Base-by-base conservation (phyloP, 345 rosid species). In the Physaria fendleri region DNA sequence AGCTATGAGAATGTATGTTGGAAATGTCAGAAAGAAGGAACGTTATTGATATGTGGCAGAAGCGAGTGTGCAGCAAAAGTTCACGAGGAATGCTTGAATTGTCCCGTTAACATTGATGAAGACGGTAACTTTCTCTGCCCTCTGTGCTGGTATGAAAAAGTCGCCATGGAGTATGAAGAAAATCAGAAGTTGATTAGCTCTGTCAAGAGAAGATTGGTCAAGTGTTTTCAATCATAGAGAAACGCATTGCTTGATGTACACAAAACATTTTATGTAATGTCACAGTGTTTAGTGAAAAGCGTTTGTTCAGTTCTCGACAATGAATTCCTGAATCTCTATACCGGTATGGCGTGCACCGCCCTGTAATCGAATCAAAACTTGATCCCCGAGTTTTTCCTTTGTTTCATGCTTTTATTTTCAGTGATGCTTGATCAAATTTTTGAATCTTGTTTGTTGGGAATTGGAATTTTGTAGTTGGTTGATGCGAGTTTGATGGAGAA, bases 261-360 rank as follows among this genome's bases (percentile, higher is more conserved):
- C n/a, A 11, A 13, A 32, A 45, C 48, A 34, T 34, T 35, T 47
- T n/a, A 41, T 64, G 11, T 53, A 5, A 59, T 40, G 51, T 32
- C n/a, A 8, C 16, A 56, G 9, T 60, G 49, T n/a, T 37, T 11
- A 27, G 9, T 18, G 4, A 12, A 27, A 40, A 23, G 22, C 32
- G 15, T 58, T 32, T 41, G 32, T 33, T 91, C 79, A 91, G 15
- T 76, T 81, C 76, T 87, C 95, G 1, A 87, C 82, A 4, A 91
- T 79, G 74, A 91, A 87, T 68, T 87, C 98, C 45, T 81, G n/a
- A n/a, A n/a, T n/a, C n/a, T n/a, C n/a, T n/a, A n/a, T n/a, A n/a
- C n/a, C n/a, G n/a, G n/a, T n/a, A n/a, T n/a, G n/a, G n/a, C n/a
- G n/a, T n/a, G n/a, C n/a, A n/a, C n/a, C n/a, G n/a, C n/a, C n/a